A percentile compares a stretch with the other conserved stretches of the same genome.
Evolutionary conservation across 805 yeast genomes (phyloP).

Genomic region (Hanseniaspora lachancei): DNA sequence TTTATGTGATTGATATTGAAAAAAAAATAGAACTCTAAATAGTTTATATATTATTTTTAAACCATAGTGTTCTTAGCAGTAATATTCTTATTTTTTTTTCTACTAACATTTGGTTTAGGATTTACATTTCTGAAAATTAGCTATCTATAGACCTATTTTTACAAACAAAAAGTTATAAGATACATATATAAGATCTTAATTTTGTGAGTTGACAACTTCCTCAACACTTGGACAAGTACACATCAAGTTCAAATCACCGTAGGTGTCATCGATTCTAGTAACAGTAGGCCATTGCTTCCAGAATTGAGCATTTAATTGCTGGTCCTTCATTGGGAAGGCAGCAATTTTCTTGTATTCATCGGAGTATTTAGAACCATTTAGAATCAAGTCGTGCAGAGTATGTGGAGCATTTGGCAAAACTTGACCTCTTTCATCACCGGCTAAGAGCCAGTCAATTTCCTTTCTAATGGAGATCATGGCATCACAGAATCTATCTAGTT

Average conservation of each 20-base stretch:
- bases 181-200: neutral
- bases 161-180: neutral
- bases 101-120: no score
- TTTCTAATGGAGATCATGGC: constrained; percentile 69
- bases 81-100: no score
- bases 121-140: no score
- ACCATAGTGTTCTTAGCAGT: no score
- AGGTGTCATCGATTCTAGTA: constrained; percentile 83
- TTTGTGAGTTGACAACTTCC: constrained; percentile 37
- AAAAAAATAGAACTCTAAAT: no score
- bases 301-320: constrained; percentile 35
- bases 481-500: constrained; percentile 80
- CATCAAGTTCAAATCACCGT: constrained; percentile 81
- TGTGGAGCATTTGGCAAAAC: constrained; percentile 89
- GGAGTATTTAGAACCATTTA: constrained; percentile 64
- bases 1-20: no score
- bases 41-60: no score
- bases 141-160: neutral
- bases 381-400: constrained; percentile 62
- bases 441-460: constrained; percentile 65
- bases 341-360: constrained; percentile 57
- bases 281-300: constrained; percentile 90
- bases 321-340: constrained; percentile 73
- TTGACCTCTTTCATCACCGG: constrained; percentile 50
- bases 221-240: constrained; percentile 89